Evolutionary conservation across 176 grass and related monocot genomes (phyloP).

Genomic region (Bothriochloa decipiens): DNA sequence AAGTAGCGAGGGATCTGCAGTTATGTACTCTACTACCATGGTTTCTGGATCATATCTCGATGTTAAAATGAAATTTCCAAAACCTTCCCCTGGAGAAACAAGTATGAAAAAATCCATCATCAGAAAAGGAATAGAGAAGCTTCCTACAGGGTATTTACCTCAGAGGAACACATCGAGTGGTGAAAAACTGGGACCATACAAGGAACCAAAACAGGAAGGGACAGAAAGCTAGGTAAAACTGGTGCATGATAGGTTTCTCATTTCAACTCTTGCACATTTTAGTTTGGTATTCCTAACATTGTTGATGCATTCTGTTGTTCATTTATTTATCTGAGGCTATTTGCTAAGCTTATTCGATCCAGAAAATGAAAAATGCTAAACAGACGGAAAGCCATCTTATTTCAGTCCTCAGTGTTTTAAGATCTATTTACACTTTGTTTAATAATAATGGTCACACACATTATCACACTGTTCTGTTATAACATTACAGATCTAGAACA

Average conservation of each 20-base stretch:
- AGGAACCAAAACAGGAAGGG: not conserved
- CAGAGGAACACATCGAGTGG: not conserved
- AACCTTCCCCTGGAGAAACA: conserved; percentile 44
- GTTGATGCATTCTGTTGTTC: not conserved
- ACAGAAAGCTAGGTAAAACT: conserved; percentile 23
- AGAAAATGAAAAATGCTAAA: conserved; percentile 38
- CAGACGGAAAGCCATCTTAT: conserved; percentile 12
- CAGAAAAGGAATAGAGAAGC: conserved; percentile 60
- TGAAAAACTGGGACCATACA: not conserved
- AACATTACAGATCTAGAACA: not conserved
- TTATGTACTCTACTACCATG: conserved; percentile 44
- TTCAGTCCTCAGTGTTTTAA: not conserved
- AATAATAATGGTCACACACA: not conserved
- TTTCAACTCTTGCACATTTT: not conserved
- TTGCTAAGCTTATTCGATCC: not conserved
- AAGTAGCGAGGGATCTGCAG: conserved; percentile 54
- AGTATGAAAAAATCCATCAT: conserved; percentile 50
- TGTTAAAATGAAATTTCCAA: conserved; percentile 37
- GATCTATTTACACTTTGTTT: not conserved
- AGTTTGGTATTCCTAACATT: not conserved
- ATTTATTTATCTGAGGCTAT: not conserved
- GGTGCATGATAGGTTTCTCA: not conserved
- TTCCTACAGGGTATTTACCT: conserved; percentile 43
- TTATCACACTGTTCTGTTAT: not conserved
- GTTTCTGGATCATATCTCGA: conserved; percentile 49